Conservation (phyloP, 2,329 filamentous ascomycete genomes). For the Acephala macrosclerotiorum region DNA sequence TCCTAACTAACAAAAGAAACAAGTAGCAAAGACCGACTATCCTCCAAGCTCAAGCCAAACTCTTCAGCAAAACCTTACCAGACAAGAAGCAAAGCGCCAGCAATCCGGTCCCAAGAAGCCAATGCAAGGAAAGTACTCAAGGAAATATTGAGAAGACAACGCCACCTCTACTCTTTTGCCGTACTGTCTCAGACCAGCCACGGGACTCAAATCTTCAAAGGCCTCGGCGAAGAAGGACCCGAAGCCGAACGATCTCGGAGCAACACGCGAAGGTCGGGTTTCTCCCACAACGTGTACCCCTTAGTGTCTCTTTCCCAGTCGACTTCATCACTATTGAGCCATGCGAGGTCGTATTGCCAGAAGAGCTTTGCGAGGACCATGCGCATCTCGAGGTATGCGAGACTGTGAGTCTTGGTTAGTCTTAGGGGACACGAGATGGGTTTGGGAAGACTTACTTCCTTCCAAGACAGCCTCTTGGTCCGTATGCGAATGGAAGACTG, state of each 20-base stretch:
- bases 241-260: conserved; percentile 12
- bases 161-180: background rate
- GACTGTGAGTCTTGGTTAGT: conserved; percentile 10
- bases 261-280: conserved; percentile 30
- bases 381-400: conserved; percentile 34
- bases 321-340: conserved; percentile 32
- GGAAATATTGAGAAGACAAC: background rate
- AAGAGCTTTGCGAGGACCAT: conserved; percentile 35
- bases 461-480: conserved; percentile 31
- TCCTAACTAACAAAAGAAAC: background rate
- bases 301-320: conserved; percentile 34
- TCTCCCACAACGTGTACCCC: conserved; percentile 36
- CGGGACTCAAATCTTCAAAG: background rate
- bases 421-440: background rate
- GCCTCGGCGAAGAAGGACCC: background rate
- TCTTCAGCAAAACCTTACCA: background rate
- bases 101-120: background rate
- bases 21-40: background rate
- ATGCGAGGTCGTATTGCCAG: conserved; percentile 32
- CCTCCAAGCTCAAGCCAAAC: background rate
- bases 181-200: too few relatives aligned
- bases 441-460: conserved; percentile 22
- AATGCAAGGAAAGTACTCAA: background rate
- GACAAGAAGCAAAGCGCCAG: background rate
- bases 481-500: conserved; percentile 30